Percentiles rank a stretch among this genome's conserved stretches.
phyloP scores from a whole-genome alignment of 2,329 filamentous ascomycete species.

The Cercospora citrullina region DNA sequence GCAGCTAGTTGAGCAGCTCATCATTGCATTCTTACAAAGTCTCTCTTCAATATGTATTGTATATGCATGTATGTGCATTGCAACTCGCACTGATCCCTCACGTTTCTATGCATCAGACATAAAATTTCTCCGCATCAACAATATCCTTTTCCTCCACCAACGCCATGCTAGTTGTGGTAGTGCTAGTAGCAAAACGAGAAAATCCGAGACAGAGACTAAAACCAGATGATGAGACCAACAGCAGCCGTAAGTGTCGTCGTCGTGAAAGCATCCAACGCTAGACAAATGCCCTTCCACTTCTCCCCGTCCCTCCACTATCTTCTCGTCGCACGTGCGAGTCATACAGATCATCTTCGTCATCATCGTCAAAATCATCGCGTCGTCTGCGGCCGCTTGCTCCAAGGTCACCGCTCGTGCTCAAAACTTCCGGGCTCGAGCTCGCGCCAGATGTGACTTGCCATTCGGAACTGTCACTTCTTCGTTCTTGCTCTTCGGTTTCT shows the following conservation, averaged over 20 bases:
- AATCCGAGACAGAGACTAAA: not conserved
- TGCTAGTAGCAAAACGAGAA: not conserved
- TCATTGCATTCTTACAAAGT: not conserved
- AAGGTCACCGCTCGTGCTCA: conserved; percentile 30
- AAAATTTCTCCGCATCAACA: conserved; percentile 2
- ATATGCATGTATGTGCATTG: not conserved
- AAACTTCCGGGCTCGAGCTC: conserved; percentile 33
- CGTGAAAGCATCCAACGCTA: conserved; percentile 13
- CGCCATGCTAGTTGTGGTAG: not conserved
- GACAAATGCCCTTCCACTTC: conserved; percentile 17
- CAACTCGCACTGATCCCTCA: not conserved
- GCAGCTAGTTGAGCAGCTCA: not conserved
- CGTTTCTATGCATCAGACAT: not conserved
- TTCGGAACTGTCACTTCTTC: conserved; percentile 33
- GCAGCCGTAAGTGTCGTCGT: not conserved
- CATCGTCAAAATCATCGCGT: conserved; percentile 18
- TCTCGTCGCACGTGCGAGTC: conserved; percentile 15
- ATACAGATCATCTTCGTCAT: conserved; percentile 17
- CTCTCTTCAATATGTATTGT: not conserved
- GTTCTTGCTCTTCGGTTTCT: conserved; percentile 17
- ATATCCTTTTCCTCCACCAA: conserved; percentile 8
- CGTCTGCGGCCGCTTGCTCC: conserved; percentile 18
- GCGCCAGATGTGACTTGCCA: conserved; percentile 37
- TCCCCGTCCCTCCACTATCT: conserved; percentile 9
- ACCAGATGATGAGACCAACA: not conserved